These are phyloP conservation scores for Aquilaria sinensis DNA, from an alignment of 345 rosid genomes.

Conservation along the genomic window DNA sequence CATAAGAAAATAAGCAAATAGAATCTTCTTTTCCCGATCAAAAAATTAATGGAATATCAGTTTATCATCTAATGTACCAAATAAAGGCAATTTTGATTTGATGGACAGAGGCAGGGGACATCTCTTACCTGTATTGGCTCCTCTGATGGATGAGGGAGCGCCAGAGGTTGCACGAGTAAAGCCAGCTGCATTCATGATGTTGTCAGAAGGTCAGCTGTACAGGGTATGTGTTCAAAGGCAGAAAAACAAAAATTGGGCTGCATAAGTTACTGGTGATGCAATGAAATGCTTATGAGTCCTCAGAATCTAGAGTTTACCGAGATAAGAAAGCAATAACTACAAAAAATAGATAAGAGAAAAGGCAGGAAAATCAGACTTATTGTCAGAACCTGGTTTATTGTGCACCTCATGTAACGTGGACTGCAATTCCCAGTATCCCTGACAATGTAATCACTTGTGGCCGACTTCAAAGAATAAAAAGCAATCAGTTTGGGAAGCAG, in stretches of 20 bases:
- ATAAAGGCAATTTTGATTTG: too few species aligned
- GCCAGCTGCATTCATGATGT: slow-evolving; percentile 96
- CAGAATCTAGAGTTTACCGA: slow-evolving; percentile 2
- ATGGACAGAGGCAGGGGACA: too few species aligned
- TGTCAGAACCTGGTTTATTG: slow-evolving; percentile 80
- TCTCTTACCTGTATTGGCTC: slow-evolving; percentile 97
- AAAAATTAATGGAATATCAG: too few species aligned
- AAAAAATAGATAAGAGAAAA: slow-evolving; percentile 2
- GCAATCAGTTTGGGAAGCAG: slow-evolving; percentile 3
- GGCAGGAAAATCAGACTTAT: slow-evolving; percentile 16
- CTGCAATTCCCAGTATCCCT: too few species aligned
- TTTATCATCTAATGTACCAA: too few species aligned
- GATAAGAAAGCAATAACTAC: background rate
- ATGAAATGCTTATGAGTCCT: too few species aligned
- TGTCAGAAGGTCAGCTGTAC: slow-evolving; percentile 85
- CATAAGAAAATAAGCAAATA: slow-evolving; percentile 3
- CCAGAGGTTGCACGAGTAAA: slow-evolving; percentile 88
- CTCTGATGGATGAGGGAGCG: slow-evolving; percentile 93
- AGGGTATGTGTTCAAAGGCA: slow-evolving; percentile 63
- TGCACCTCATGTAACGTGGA: slow-evolving; percentile 98
- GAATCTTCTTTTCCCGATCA: too few species aligned
- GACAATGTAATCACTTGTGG: too few species aligned
- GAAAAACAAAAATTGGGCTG: background rate
- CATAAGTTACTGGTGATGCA: background rate
- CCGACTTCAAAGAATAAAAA: too few species aligned